Percentiles rank a stretch among this genome's conserved stretches.
Conservation (phyloP, 768 basidiomycete species). For the Lepiota subincarnata region DNA sequence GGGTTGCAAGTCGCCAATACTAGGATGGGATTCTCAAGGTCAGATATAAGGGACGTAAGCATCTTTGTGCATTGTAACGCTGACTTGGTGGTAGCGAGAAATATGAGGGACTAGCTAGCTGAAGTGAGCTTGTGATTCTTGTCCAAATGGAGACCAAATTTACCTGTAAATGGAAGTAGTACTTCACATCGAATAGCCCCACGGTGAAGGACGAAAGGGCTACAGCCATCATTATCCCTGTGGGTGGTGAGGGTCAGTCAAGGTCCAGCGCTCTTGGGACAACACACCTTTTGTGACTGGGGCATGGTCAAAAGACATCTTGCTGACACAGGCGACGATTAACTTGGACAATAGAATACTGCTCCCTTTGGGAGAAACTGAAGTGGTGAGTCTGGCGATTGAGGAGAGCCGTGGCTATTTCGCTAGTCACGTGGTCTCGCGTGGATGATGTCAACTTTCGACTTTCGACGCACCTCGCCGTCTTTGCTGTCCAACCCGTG, state of each 20-base stretch:
- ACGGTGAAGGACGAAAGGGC: constrained; percentile 70
- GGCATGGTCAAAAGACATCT: constrained; percentile 81
- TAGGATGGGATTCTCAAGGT: constrained; percentile 28
- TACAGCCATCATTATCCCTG: constrained; percentile 74
- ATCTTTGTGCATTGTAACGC: constrained; percentile 13
- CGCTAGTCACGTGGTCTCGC: not conserved
- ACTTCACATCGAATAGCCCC: constrained; percentile 82
- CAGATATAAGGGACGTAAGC: constrained; percentile 26
- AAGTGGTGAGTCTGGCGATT: no score
- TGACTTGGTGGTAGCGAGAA: constrained; percentile 85
- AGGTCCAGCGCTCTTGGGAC: not conserved
- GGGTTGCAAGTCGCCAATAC: constrained; percentile 81
- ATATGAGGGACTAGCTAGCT: constrained; percentile 79
- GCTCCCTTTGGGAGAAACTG: not conserved
- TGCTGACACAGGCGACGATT: not conserved
- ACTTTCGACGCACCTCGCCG: no score
- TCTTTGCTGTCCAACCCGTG: no score
- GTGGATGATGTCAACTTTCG: no score
- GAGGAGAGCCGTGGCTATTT: no score
- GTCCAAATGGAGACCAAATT: constrained; percentile 16
- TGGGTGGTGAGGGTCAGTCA: not conserved
- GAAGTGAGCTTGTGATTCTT: constrained; percentile 12
- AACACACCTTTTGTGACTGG: constrained; percentile 75
- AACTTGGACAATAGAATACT: not conserved
- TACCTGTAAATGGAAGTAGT: constrained; percentile 84